Conservation (phyloP, 805 yeast species). For the Candida corydali region DNA sequence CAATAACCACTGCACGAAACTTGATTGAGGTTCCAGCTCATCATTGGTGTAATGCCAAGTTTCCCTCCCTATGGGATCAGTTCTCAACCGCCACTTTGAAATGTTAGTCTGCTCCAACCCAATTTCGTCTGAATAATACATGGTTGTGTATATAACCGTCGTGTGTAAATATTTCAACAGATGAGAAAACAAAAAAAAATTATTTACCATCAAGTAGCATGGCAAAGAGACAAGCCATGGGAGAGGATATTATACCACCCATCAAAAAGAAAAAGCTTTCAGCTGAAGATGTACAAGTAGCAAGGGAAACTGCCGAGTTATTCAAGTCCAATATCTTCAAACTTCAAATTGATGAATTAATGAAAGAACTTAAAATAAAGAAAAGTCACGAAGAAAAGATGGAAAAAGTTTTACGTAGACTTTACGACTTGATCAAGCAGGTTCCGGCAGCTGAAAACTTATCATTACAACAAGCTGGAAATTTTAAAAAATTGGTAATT, state of each 20-base stretch:
- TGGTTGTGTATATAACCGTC: constrained; percentile 7
- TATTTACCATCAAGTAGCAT: constrained; percentile 1
- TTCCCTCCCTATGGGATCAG: constrained; percentile 71
- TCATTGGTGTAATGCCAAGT: constrained; percentile 68
- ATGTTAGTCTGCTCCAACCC: constrained; percentile 69
- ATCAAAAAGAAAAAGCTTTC: constrained; percentile 40
- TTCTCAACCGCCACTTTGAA: constrained; percentile 66
- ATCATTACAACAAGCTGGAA: constrained; percentile 56
- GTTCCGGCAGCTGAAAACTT: constrained; percentile 55
- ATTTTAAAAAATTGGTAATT: constrained; percentile 54
- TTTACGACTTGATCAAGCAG: constrained; percentile 63
- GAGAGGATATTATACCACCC: constrained; percentile 22
- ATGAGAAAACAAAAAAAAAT: constrained; percentile 1
- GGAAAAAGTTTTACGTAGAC: constrained; percentile 70
- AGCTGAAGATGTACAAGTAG: constrained; percentile 84
- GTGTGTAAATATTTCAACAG: constrained; percentile 4
- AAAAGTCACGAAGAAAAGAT: constrained; percentile 61
- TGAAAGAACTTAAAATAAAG: constrained; percentile 74
- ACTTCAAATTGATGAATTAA: constrained; percentile 86
- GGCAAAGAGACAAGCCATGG: constrained; percentile 16
- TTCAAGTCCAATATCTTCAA: constrained; percentile 95
- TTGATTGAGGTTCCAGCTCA: constrained; percentile 42
- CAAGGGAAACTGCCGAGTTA: constrained; percentile 89
- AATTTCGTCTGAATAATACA: constrained; percentile 63
- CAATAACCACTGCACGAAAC: constrained; percentile 54